These are phyloP conservation scores for Salix arbutifolia DNA, from an alignment of 345 rosid species.

Conservation along the genomic window DNA sequence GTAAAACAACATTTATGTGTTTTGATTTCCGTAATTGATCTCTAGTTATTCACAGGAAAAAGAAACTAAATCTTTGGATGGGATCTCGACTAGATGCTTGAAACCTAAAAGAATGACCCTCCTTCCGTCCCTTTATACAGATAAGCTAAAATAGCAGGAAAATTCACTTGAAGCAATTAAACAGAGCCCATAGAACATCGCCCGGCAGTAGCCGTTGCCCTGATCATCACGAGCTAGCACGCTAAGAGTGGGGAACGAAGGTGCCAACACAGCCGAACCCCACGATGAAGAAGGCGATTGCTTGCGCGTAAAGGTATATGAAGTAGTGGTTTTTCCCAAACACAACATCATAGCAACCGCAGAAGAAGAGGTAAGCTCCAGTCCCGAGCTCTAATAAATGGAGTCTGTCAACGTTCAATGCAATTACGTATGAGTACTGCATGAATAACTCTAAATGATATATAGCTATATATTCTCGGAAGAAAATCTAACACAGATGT, in stretches of 20 bases:
- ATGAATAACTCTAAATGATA: not conserved
- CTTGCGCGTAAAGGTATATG: conserved; percentile 67
- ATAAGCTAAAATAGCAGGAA: not conserved
- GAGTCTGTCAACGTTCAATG: conserved; percentile 36
- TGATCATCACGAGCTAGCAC: not conserved
- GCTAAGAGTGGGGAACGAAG: conserved; percentile 42
- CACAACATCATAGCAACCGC: conserved; percentile 62
- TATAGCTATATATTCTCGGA: too few species aligned
- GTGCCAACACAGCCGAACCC: conserved; percentile 82
- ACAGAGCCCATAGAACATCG: too few species aligned
- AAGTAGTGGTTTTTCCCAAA: conserved; percentile 63
- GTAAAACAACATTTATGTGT: conserved; percentile 2
- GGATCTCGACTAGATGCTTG: not conserved
- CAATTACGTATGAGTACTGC: not conserved
- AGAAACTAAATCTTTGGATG: not conserved
- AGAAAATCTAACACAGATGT: too few species aligned
- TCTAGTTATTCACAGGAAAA: conserved; percentile 13
- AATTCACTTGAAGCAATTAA: not conserved
- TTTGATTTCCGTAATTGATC: not conserved
- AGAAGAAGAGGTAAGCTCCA: conserved; percentile 68
- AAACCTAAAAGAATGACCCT: conserved; percentile 6
- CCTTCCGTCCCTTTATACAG: conserved; percentile 1
- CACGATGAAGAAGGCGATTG: conserved; percentile 71
- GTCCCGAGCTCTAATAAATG: conserved; percentile 65
- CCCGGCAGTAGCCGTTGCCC: not conserved